Evolutionary conservation across 148 eudicot genomes (phyloP).

Genomic region (Vaccinium corymbosum): DNA sequence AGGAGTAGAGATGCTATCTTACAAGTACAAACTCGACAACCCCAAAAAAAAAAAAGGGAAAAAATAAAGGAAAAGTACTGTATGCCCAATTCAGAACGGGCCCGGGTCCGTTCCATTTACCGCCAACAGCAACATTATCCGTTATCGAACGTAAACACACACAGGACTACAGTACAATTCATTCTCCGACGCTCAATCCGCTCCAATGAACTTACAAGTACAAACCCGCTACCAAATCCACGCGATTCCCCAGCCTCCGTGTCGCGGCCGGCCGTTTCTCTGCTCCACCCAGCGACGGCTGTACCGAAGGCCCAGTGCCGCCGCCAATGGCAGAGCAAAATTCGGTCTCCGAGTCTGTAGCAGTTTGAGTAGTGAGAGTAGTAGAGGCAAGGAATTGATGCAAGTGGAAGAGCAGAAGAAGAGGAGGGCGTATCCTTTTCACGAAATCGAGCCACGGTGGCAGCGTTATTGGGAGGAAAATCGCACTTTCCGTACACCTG

Average conservation of each 20-base stretch:
- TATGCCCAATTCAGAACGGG: background rate
- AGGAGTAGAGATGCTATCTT: too few relatives aligned
- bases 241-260: slow-evolving; percentile 16
- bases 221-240: slow-evolving; percentile 17
- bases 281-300: slow-evolving; percentile 11
- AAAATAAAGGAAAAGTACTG: too few relatives aligned
- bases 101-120: background rate
- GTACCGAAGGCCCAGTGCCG: background rate
- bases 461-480: slow-evolving; percentile 80
- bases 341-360: slow-evolving; percentile 4
- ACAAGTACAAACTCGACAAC: too few relatives aligned
- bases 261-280: slow-evolving; percentile 13
- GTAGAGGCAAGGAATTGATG: background rate
- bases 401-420: slow-evolving; percentile 9
- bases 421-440: slow-evolving; percentile 72
- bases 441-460: slow-evolving; percentile 88
- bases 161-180: too few relatives aligned
- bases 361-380: slow-evolving; percentile 10
- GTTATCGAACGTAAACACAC: background rate
- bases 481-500: slow-evolving; percentile 78
- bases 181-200: background rate
- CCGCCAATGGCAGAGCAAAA: background rate
- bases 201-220: slow-evolving; percentile 15
- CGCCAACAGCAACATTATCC: slow-evolving; percentile 15
- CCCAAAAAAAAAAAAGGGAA: too few relatives aligned